These are phyloP conservation scores for Thraustochytrium striatum DNA, from an alignment of 352 stramenopile genomes.

Conservation along the genomic window DNA sequence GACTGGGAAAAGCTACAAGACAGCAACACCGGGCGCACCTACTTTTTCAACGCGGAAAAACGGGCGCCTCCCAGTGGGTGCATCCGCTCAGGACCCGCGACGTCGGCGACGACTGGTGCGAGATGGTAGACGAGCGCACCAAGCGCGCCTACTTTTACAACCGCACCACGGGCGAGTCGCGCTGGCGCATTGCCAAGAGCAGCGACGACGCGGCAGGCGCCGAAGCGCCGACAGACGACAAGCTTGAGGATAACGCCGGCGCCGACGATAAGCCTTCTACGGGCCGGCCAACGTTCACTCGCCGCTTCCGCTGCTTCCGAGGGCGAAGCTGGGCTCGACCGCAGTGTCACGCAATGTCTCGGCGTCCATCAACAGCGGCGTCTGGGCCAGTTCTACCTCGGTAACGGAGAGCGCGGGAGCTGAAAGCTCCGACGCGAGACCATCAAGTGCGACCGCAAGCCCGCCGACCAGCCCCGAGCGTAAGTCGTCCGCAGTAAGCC, in stretches of 20 bases:
- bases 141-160: slow-evolving; percentile 47
- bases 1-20: slow-evolving; percentile 15
- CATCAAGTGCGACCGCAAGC: neutral
- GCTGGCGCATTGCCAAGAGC: neutral
- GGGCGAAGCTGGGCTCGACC: no score
- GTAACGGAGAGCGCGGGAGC: no score
- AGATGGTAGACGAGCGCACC: slow-evolving; percentile 24
- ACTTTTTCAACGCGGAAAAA: slow-evolving; percentile 25
- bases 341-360: no score
- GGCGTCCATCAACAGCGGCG: no score
- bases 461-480: neutral
- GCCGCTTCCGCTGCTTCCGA: no score
- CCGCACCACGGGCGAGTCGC: slow-evolving; percentile 19
- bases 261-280: no score
- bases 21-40: slow-evolving; percentile 6
- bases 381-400: no score
- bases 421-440: no score
- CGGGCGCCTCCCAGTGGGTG: slow-evolving; percentile 40
- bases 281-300: no score
- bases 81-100: slow-evolving; percentile 3
- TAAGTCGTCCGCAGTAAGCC: neutral
- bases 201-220: neutral
- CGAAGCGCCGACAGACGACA: neutral
- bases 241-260: no score
- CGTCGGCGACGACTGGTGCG: slow-evolving; percentile 32